Percentiles rank a stretch among this genome's conserved stretches.
phyloP scores from a whole-genome alignment of 306 rosid genomes.

The Mucuna pruriens region DNA sequence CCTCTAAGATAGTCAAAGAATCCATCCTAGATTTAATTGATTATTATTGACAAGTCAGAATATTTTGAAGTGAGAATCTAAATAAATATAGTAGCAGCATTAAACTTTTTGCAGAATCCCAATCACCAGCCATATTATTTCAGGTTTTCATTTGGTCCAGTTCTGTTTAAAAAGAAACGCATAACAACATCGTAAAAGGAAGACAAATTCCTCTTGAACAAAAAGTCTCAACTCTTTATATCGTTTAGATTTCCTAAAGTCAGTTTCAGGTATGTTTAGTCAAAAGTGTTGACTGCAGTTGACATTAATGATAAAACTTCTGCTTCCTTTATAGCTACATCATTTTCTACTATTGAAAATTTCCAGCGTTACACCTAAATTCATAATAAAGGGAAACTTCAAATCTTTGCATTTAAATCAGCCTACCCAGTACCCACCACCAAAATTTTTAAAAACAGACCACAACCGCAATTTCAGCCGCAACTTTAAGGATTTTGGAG shows the following conservation, averaged over 20 bases:
- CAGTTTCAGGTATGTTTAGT: background rate
- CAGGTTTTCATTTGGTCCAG: conserved; percentile 12
- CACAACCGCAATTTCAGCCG: no score
- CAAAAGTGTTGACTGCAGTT: background rate
- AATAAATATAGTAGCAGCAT: conserved; percentile 19
- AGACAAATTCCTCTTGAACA: conserved; percentile 17
- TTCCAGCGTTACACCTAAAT: background rate
- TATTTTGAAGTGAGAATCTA: conserved; percentile 16
- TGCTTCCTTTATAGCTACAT: conserved; percentile 13
- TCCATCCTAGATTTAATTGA: conserved; percentile 69
- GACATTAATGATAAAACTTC: background rate
- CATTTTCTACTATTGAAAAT: background rate
- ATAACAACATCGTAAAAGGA: background rate
- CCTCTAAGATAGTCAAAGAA: conserved; percentile 90
- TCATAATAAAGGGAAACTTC: conserved; percentile 1
- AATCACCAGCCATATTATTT: conserved; percentile 28
- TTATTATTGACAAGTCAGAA: conserved; percentile 23
- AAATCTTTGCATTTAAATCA: conserved; percentile 18
- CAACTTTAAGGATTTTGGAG: no score
- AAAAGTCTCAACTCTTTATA: background rate
- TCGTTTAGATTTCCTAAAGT: conserved; percentile 10
- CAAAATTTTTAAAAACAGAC: no score
- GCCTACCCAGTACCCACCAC: background rate
- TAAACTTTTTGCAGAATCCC: conserved; percentile 29
- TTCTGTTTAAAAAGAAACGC: background rate